These are phyloP conservation scores for Dactylellina parvicollis DNA, from an alignment of 2,329 filamentous ascomycete genomes.

Conservation along the genomic window DNA sequence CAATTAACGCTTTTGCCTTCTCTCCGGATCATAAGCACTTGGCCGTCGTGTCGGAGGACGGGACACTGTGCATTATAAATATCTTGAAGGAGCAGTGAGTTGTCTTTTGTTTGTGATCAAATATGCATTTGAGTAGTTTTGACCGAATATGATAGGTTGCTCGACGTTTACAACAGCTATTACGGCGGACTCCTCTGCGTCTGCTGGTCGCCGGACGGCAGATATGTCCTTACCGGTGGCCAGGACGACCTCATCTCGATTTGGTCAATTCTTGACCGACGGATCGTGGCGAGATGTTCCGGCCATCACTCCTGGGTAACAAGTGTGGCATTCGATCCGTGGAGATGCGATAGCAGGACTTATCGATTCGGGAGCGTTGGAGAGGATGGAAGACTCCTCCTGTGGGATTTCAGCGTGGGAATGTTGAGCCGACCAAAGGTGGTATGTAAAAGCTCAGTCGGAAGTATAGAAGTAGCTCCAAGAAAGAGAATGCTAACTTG, in stretches of 20 bases:
- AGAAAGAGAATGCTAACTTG: neutral
- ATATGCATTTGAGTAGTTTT: neutral
- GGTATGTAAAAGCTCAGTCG: conserved; percentile 67
- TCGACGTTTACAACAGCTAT: conserved; percentile 88
- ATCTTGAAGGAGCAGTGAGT: conserved; percentile 87
- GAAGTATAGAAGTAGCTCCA: conserved; percentile 32
- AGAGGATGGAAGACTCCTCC: conserved; percentile 85
- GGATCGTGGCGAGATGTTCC: conserved; percentile 88
- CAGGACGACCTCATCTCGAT: conserved; percentile 97
- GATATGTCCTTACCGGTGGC: conserved; percentile 92
- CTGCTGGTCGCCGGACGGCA: conserved; percentile 96
- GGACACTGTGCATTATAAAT: conserved; percentile 87
- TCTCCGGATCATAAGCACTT: conserved; percentile 88
- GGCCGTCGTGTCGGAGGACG: conserved; percentile 90
- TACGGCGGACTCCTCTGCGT: conserved; percentile 93
- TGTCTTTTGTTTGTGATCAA: neutral
- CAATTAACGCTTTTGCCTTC: conserved; percentile 90
- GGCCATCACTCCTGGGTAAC: conserved; percentile 97
- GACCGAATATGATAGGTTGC: conserved; percentile 68
- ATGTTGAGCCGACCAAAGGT: conserved; percentile 93
- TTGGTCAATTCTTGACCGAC: conserved; percentile 85
- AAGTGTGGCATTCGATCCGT: conserved; percentile 91
- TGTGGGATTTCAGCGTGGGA: conserved; percentile 98
- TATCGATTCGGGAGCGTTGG: conserved; percentile 97
- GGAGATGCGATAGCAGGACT: conserved; percentile 93